Percentiles rank a stretch among this genome's conserved stretches.
These are phyloP conservation scores for Ammopiptanthus mongolicus DNA, from an alignment of 306 rosid species.

Conservation along the genomic window DNA sequence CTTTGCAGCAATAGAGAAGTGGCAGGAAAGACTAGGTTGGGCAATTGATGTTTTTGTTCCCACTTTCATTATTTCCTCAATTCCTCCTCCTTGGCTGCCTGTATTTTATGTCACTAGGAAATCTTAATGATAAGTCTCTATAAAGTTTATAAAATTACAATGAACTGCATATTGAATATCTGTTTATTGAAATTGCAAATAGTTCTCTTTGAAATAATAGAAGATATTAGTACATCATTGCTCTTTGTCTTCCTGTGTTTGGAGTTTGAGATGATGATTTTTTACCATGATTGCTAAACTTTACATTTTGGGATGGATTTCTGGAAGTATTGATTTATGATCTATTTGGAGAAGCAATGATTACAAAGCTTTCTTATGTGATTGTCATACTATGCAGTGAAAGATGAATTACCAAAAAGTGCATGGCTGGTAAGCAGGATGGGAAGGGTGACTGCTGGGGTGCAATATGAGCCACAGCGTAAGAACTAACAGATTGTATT, in stretches of 20 bases:
- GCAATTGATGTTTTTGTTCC: slow-evolving; percentile 2
- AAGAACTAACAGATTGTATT: slow-evolving; percentile 31
- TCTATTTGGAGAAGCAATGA: not conserved
- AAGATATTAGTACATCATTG: not conserved
- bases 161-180: not conserved
- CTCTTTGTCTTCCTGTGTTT: not conserved
- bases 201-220: not conserved
- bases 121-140: not conserved
- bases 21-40: not conserved
- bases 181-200: not conserved
- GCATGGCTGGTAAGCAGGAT: slow-evolving; percentile 88
- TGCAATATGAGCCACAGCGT: slow-evolving; percentile 90
- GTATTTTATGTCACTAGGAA: not conserved
- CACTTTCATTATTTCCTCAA: not conserved
- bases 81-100: not conserved
- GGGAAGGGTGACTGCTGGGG: slow-evolving; percentile 88
- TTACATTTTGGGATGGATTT: not conserved
- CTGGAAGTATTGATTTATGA: not conserved
- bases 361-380: slow-evolving; percentile 19
- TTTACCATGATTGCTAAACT: not conserved
- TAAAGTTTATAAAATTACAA: not conserved
- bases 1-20: not conserved
- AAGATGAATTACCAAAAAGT: slow-evolving; percentile 62
- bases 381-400: slow-evolving; percentile 42
- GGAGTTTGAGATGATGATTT: not conserved